These are phyloP conservation scores for Nematodospora valgi DNA, from an alignment of 805 yeast species.

Conservation along the genomic window DNA sequence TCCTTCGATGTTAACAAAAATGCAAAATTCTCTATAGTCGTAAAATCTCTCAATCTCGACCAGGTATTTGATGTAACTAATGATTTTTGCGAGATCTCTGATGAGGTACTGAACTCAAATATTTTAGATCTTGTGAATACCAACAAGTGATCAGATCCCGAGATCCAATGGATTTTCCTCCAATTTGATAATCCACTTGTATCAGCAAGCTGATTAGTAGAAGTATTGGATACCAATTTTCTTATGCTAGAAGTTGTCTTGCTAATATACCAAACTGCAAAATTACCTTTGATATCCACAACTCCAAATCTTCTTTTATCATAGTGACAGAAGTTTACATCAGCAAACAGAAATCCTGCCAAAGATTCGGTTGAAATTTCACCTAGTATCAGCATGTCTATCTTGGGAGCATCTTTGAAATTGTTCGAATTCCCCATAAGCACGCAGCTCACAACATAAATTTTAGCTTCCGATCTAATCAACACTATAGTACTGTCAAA, in stretches of 20 bases:
- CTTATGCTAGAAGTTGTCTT: background rate
- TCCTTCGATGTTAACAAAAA: conserved; percentile 67
- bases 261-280: conserved; percentile 37
- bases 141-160: conserved; percentile 19
- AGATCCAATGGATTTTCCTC: conserved; percentile 49
- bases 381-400: conserved; percentile 13
- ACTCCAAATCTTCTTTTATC: conserved; percentile 35
- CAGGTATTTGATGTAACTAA: conserved; percentile 50
- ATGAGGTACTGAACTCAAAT: conserved; percentile 23
- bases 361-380: conserved; percentile 19
- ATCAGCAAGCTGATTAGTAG: conserved; percentile 21
- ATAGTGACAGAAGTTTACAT: conserved; percentile 44
- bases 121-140: conserved; percentile 39
- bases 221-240: conserved; percentile 12
- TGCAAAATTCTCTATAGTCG: conserved; percentile 24
- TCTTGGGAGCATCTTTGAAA: background rate
- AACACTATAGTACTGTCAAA: conserved; percentile 8
- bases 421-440: background rate
- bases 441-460: conserved; percentile 30
- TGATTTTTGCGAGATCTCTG: conserved; percentile 13
- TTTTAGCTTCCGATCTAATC: conserved; percentile 34
- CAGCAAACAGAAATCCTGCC: conserved; percentile 38
- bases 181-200: conserved; percentile 54
- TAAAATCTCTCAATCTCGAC: conserved; percentile 49
- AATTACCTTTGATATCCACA: conserved; percentile 53